Evolutionary conservation across 2,329 filamentous ascomycete species (phyloP).

Genomic region (Endocalyx cinctus): DNA sequence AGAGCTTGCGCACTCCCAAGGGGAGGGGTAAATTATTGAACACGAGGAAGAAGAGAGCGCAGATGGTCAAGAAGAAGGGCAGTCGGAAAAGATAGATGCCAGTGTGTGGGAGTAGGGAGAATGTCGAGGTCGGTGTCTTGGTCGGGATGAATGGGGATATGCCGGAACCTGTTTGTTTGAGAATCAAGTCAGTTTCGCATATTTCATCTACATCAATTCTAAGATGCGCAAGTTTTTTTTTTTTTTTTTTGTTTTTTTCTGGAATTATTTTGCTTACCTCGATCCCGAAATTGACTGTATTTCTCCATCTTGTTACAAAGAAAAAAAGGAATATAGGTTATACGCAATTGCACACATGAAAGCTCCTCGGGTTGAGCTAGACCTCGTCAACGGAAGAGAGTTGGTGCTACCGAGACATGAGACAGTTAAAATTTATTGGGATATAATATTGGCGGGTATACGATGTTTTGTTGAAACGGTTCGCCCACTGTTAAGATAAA

Average conservation of each 20-base stretch:
- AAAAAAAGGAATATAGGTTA: background rate
- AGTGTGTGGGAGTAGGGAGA: conserved; percentile 60
- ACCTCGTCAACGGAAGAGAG: no score
- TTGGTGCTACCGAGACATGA: conserved; percentile 4
- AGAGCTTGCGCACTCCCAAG: conserved; percentile 66
- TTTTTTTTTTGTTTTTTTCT: no score
- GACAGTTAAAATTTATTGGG: background rate
- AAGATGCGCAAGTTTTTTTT: no score
- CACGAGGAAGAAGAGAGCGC: conserved; percentile 69
- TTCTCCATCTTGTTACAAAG: conserved; percentile 69
- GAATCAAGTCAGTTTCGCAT: no score
- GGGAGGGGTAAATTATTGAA: conserved; percentile 75
- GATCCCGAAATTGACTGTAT: conserved; percentile 87
- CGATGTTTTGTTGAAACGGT: no score
- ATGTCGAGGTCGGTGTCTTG: conserved; percentile 56
- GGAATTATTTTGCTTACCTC: conserved; percentile 54
- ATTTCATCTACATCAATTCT: no score
- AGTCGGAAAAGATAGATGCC: conserved; percentile 78
- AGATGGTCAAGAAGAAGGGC: conserved; percentile 67
- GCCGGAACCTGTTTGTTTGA: conserved; percentile 65
- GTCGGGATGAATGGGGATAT: conserved; percentile 94
- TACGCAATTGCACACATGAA: background rate
- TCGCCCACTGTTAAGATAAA: no score
- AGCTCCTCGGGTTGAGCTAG: no score
- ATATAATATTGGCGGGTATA: conserved; percentile 10